Base-by-base conservation (phyloP, 75 land plant species). In the Adiantum capillusveneris region DNA sequence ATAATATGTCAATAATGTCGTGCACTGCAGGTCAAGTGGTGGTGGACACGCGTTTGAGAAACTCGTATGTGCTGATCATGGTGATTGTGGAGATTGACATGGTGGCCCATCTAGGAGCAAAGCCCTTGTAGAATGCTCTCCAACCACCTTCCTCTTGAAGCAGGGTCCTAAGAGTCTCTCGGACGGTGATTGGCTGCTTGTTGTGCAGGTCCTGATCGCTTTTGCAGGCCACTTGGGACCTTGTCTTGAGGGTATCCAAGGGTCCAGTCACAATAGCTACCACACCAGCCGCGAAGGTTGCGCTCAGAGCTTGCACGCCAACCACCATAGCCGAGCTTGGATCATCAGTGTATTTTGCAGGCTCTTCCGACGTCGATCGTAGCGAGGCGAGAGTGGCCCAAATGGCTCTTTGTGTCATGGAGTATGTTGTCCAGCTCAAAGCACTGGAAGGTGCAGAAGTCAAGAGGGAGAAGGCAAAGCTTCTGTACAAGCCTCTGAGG, bases 361-460 rank as follows among this genome's bases (percentile, higher is more conserved):
- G 62, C n/a, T 56, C 63, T 16, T 22, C 18, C 50, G 59, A 62
- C 59, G 34, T 72, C 5, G 5, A 6, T 21, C 50, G 5, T 5
- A 3, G 2, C 5, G 14, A 46, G 2, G 12, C 50, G 3, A 46
- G 50, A 25, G 81, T 72, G 1, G 69, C 77, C 97, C 97, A 92
- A 36, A 92, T 67, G 1, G 66, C 49, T 41, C 89, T 59, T 62
- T 90, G 92, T 9, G 79, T 66, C 5, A 81, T 59, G 25, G 86
- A 77, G 56, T 92, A 92, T 13, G 89, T 80, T 0, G 97, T 84
- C 97, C 97, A 92, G 95, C 97, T 88, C 6, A 92, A 77, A 0
- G 97, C 97, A 70, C 85, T 92, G 1, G 95, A 88, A 0, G 97
- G 97, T 11, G 95, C 95, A 49, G 85, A 88, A 11, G 97, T 92